Evolutionary conservation across 169 alveolate species (phyloP).

Genomic region (Cryptosporidium baileyi): DNA sequence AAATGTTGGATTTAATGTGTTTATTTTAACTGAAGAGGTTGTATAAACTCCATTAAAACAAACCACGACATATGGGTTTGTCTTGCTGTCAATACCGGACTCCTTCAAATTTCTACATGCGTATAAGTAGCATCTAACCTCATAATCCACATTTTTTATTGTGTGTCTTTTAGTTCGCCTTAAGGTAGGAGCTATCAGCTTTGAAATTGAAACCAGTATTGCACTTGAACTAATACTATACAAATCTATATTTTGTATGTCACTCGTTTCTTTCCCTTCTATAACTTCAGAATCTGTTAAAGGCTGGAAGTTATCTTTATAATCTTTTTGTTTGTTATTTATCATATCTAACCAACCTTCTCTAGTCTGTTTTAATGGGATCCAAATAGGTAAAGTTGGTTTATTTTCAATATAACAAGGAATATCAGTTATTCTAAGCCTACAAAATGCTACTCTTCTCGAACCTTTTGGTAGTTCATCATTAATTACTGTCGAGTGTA

Average conservation of each 20-base stretch:
- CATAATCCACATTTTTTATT: conserved; percentile 77
- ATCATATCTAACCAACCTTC: conserved; percentile 76
- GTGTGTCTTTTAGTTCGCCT: conserved; percentile 58
- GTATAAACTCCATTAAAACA: conserved; percentile 81
- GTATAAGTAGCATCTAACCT: conserved; percentile 85
- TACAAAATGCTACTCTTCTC: conserved; percentile 77
- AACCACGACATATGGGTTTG: conserved; percentile 81
- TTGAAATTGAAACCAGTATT: conserved; percentile 19
- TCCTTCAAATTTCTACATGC: conserved; percentile 79
- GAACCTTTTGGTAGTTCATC: conserved; percentile 39
- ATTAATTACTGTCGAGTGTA: conserved; percentile 8
- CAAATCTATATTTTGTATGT: conserved; percentile 33
- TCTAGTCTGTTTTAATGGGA: conserved; percentile 81
- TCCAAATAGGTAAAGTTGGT: conserved; percentile 83
- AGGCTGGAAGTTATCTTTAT: neutral
- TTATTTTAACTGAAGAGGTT: conserved; percentile 75
- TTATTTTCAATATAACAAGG: conserved; percentile 79
- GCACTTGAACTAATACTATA: conserved; percentile 67
- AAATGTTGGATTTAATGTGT: conserved; percentile 80
- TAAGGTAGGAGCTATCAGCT: conserved; percentile 18
- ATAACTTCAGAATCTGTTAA: neutral
- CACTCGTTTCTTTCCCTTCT: neutral
- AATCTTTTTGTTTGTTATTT: conserved; percentile 67
- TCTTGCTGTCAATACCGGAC: conserved; percentile 76
- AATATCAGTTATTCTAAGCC: conserved; percentile 76